phyloP scores from a whole-genome alignment of 73 alveolate species.

The Paramecium caudatum region DNA sequence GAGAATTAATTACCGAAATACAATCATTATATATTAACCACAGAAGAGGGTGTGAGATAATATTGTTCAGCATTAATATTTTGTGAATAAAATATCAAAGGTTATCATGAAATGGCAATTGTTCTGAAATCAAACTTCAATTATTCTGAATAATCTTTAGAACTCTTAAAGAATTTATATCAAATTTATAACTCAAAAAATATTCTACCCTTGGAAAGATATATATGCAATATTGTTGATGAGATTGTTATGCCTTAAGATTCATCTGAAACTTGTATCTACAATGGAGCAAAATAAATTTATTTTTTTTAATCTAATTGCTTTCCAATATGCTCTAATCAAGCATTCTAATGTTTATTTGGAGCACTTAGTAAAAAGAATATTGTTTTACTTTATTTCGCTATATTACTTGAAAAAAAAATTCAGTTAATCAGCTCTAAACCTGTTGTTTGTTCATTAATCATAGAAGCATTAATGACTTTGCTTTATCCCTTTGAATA shows the following conservation, averaged over 20 bases:
- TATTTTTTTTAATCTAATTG: constrained; percentile 1
- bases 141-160: constrained; percentile 55
- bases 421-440: constrained; percentile 25
- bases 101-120: constrained; percentile 64
- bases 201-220: constrained; percentile 69
- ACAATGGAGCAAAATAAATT: neutral
- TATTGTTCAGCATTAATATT: constrained; percentile 54
- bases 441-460: constrained; percentile 9
- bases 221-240: constrained; percentile 69
- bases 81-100: constrained; percentile 48
- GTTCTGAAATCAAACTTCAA: constrained; percentile 57
- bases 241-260: constrained; percentile 53
- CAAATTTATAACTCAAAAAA: constrained; percentile 59
- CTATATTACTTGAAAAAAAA: constrained; percentile 69
- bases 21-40: neutral
- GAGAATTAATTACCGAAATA: neutral
- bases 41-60: constrained; percentile 36
- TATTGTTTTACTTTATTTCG: constrained; percentile 46
- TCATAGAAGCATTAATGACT: constrained; percentile 68
- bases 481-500: constrained; percentile 70
- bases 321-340: constrained; percentile 64
- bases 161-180: constrained; percentile 58
- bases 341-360: constrained; percentile 64
- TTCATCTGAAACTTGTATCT: constrained; percentile 28
- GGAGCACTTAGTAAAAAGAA: constrained; percentile 52